These are phyloP conservation scores for Tetrahymena malaccensis DNA, from an alignment of 73 alveolate genomes.

Conservation along the genomic window DNA sequence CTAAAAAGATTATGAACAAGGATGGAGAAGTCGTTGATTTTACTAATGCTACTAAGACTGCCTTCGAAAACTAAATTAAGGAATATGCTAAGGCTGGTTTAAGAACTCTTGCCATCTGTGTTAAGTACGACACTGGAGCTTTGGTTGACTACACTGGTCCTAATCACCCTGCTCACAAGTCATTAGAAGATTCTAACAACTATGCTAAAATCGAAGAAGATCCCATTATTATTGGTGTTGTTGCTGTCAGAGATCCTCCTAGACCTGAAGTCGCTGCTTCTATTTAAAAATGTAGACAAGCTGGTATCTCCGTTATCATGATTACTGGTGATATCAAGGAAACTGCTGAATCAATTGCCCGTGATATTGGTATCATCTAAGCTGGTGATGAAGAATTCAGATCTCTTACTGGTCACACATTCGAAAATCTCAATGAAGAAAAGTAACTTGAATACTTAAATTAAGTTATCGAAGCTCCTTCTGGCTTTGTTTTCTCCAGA, in stretches of 20 bases:
- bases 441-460: conserved; percentile 4
- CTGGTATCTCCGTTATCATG: conserved; percentile 96
- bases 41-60: neutral
- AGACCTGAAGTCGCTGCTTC: conserved; percentile 89
- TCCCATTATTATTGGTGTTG: conserved; percentile 80
- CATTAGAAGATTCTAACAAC: conserved; percentile 35
- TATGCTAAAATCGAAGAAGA: conserved; percentile 50
- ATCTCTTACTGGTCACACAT: conserved; percentile 68
- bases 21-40: conserved; percentile 35
- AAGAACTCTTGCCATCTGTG: conserved; percentile 55
- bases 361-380: conserved; percentile 70
- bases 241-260: conserved; percentile 91
- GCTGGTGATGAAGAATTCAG: conserved; percentile 33
- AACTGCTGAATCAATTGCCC: conserved; percentile 95
- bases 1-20: conserved; percentile 39
- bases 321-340: conserved; percentile 94
- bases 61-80: neutral
- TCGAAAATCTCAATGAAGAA: conserved; percentile 54
- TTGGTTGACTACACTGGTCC: conserved; percentile 58
- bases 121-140: conserved; percentile 26
- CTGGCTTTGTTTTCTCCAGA: conserved; percentile 73
- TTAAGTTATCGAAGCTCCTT: conserved; percentile 29
- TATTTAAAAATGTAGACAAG: conserved; percentile 83
- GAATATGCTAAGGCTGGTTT: conserved; percentile 32
- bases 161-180: conserved; percentile 41